These are phyloP conservation scores for Novymonas esmeraldas DNA, from an alignment of 208 protist genomes.

Conservation along the genomic window DNA sequence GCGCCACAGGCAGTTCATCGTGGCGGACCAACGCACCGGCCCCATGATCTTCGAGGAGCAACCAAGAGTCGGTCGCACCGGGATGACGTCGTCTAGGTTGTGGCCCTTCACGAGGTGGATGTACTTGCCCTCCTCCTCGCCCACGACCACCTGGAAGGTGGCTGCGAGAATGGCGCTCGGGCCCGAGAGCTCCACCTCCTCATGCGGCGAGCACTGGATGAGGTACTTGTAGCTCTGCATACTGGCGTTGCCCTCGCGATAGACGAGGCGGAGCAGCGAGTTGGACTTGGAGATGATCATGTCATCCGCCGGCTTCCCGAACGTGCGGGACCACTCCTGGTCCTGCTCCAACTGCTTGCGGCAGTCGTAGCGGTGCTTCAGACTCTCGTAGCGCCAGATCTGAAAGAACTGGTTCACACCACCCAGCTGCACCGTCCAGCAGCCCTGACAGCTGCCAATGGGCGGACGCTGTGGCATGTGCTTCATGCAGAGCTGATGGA, in stretches of 20 bases:
- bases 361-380: conserved; percentile 71
- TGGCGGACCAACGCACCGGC: conserved; percentile 65
- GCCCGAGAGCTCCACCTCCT: conserved; percentile 56
- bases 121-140: conserved; percentile 70
- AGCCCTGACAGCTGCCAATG: conserved; percentile 56
- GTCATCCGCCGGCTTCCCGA: conserved; percentile 33
- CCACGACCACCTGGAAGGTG: conserved; percentile 63
- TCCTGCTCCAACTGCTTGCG: conserved; percentile 53
- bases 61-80: conserved; percentile 32
- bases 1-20: conserved; percentile 69
- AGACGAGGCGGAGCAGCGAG: conserved; percentile 56
- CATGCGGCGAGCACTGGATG: conserved; percentile 56
- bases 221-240: conserved; percentile 82
- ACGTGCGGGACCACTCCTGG: conserved; percentile 62
- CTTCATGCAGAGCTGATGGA: conserved; percentile 59
- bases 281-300: conserved; percentile 55
- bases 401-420: conserved; percentile 72
- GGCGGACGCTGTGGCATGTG: conserved; percentile 50
- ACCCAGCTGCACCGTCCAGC: conserved; percentile 82
- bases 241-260: conserved; percentile 66
- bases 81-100: conserved; percentile 68
- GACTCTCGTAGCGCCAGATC: conserved; percentile 79
- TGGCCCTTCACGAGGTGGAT: conserved; percentile 76
- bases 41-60: conserved; percentile 70
- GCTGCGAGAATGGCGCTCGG: conserved; percentile 67